These are phyloP conservation scores for Acer saccharum DNA, from an alignment of 345 rosid genomes.

Conservation along the genomic window DNA sequence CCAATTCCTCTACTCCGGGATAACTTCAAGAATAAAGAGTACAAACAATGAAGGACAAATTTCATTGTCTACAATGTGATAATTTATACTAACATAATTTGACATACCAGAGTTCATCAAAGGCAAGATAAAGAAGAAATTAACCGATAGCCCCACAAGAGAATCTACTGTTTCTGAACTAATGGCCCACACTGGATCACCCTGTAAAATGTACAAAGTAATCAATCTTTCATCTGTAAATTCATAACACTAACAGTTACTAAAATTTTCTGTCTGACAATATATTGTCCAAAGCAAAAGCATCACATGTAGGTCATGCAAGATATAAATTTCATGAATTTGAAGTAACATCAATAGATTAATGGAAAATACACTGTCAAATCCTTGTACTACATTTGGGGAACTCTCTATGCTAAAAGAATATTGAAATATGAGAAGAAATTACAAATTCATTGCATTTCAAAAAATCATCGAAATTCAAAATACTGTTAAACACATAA, in stretches of 20 bases:
- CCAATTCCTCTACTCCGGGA: too few relatives aligned
- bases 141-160: slow-evolving; percentile 79
- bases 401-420: too few relatives aligned
- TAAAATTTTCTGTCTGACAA: not conserved
- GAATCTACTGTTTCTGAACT: slow-evolving; percentile 71
- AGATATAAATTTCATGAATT: not conserved
- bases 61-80: not conserved
- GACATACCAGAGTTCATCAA: slow-evolving; percentile 65
- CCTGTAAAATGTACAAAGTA: slow-evolving; percentile 42
- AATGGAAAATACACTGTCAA: not conserved
- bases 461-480: not conserved
- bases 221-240: slow-evolving; percentile 2
- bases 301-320: too few relatives aligned
- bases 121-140: slow-evolving; percentile 93
- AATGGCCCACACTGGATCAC: slow-evolving; percentile 94
- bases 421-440: not conserved
- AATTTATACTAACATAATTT: not conserved
- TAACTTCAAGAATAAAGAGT: not conserved
- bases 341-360: not conserved
- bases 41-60: not conserved
- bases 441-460: too few relatives aligned
- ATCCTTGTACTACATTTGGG: too few relatives aligned
- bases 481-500: not conserved
- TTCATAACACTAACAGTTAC: not conserved
- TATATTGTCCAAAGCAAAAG: not conserved